A percentile compares a stretch with the other conserved stretches of the same genome.
phyloP scores from a whole-genome alignment of 345 rosid genomes.

The Rhizophora mangle region DNA sequence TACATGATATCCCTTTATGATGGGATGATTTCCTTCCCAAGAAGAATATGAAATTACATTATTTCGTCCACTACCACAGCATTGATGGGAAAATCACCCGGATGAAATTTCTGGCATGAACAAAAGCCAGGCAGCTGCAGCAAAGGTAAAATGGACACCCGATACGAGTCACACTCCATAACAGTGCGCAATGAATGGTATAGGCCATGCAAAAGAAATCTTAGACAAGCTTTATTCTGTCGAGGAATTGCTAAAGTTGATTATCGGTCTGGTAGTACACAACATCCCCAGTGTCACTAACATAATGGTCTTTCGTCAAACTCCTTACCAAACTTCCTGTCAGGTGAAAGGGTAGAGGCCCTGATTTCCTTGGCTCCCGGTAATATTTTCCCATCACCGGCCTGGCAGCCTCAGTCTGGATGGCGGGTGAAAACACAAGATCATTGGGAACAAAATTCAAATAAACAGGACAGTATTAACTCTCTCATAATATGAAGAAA shows the following conservation, averaged over 20 bases:
- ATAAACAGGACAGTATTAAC: not conserved
- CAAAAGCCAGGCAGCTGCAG: not conserved
- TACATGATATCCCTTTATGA: not conserved
- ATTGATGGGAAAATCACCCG: not conserved
- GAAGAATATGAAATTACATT: not conserved
- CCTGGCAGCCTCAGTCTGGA: conserved; percentile 65
- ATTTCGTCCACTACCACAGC: not conserved
- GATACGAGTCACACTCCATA: not conserved
- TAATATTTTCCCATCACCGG: conserved; percentile 75
- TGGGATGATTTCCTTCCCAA: not conserved
- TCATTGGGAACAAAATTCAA: not conserved
- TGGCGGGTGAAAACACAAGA: not conserved
- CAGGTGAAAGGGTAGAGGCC: conserved; percentile 61
- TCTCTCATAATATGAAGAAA: not conserved
- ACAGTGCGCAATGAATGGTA: not conserved
- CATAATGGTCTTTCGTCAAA: conserved; percentile 64
- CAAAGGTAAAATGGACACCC: not conserved
- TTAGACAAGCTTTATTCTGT: not conserved
- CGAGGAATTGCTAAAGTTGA: conserved; percentile 14
- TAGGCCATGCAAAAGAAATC: not conserved
- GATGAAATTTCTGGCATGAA: not conserved
- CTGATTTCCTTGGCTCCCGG: conserved; percentile 68
- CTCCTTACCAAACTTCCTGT: conserved; percentile 49
- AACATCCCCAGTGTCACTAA: conserved; percentile 68
- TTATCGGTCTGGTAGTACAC: conserved; percentile 68